Base-by-base conservation (phyloP, 345 rosid species). In the Salix udensis region DNA sequence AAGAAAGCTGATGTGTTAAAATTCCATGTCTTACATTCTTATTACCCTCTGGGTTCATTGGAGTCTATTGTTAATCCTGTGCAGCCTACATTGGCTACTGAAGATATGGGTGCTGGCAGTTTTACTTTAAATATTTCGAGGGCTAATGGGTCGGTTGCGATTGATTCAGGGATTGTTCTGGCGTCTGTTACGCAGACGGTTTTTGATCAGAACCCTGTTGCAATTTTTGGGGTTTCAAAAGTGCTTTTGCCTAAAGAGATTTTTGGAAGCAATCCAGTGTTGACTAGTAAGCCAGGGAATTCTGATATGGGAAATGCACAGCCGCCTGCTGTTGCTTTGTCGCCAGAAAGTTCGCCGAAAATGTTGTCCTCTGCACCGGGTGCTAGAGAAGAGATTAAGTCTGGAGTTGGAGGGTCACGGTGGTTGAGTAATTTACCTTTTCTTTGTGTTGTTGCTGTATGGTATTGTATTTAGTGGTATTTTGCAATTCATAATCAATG, bases 81-180 rank as follows among this genome's bases (percentile, higher is more conserved):
- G 60, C 90, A 93, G 66, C 99, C 99, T 14, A 96, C 99, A 24
- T 82, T 96, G 69, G 97, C 97, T 0, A 96, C 98, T 14, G 98
- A 96, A 67, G 82, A 75, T 46, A 90, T 77, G 80, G 97, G 98
- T 13, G 97, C 97, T 0, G 94, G 94, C 1, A 87, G 92, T 3
- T 92, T 82, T 81, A 93, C 97, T 10, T 89, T 93, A 65, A 96
- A 93, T 74, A 96, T 96, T 65, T 92, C 97, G 0, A 77, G 94
- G 73, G 87, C 87, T 53, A 96, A 96, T 61, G 95, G 94, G 21
- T 91, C 97, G 8, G 91, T 92, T 1, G 89, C 95, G 6, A 90
- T 96, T 15, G 87, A 91, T 69, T 78, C 97, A 7, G 97, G 99
- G 36, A 70, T 96, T 19, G 90, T 93, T 70, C 94, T 86, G 70